These are phyloP conservation scores for Torrubiellomyces zombiae DNA, from an alignment of 2,329 filamentous ascomycete genomes.

Conservation along the genomic window DNA sequence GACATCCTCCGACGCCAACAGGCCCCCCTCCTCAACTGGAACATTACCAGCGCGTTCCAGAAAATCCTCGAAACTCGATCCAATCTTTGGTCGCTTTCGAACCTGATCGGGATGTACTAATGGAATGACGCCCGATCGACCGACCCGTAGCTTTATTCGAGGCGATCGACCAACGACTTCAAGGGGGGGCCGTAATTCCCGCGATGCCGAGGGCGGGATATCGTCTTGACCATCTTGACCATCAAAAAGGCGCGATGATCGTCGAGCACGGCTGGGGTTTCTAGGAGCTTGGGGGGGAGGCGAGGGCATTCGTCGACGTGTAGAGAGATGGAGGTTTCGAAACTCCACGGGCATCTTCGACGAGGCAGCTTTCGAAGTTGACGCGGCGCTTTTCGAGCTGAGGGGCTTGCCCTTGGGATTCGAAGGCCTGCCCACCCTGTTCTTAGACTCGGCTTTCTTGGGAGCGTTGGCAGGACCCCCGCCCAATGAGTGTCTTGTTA, in stretches of 20 bases:
- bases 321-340: conserved; percentile 14
- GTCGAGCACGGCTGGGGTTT: conserved; percentile 25
- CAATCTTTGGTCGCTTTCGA: conserved; percentile 34
- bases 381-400: conserved; percentile 10
- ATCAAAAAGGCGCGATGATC: conserved; percentile 23
- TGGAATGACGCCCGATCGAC: conserved; percentile 26
- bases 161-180: conserved; percentile 17
- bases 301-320: conserved; percentile 24
- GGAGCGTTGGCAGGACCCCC: conserved; percentile 16
- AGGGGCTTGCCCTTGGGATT: conserved; percentile 11
- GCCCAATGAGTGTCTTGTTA: conserved; percentile 26
- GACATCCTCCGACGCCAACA: conserved; percentile 37
- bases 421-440: conserved; percentile 13
- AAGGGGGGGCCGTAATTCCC: conserved; percentile 5
- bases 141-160: conserved; percentile 32
- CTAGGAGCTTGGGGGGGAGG: conserved; percentile 20
- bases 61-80: conserved; percentile 40
- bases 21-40: conserved; percentile 40
- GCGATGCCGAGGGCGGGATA: conserved; percentile 3
- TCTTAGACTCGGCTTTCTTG: conserved; percentile 13
- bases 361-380: conserved; percentile 14
- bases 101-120: conserved; percentile 43
- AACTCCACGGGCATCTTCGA: conserved; percentile 13
- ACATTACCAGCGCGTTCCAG: conserved; percentile 32
- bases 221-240: conserved; percentile 7